phyloP scores from a whole-genome alignment of 2,329 filamentous ascomycete genomes.

The Lasiodiplodia sp. region DNA sequence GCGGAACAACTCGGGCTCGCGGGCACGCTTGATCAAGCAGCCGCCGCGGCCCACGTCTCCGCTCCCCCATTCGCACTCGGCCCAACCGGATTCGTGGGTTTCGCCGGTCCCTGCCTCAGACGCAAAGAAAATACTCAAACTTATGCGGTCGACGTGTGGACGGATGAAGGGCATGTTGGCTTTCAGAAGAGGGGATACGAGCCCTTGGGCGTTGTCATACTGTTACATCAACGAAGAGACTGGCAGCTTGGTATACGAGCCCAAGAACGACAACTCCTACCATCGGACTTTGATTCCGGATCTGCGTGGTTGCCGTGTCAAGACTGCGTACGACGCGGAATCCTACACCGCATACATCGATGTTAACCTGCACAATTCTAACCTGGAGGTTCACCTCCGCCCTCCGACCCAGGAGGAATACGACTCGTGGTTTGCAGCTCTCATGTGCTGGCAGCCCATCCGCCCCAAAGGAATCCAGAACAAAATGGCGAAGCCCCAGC shows the following conservation, averaged over 20 bases:
- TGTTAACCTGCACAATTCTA: constrained; percentile 61
- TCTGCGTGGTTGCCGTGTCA: constrained; percentile 75
- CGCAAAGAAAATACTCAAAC: constrained; percentile 72
- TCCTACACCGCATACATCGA: constrained; percentile 59
- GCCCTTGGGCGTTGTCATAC: constrained; percentile 73
- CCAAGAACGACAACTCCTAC: constrained; percentile 69
- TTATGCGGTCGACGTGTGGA: constrained; percentile 81
- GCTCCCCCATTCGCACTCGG: constrained; percentile 38
- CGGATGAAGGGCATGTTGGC: constrained; percentile 81
- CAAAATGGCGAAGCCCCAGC: constrained; percentile 60
- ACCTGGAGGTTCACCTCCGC: constrained; percentile 69
- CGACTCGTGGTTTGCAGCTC: constrained; percentile 80
- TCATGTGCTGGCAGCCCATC: constrained; percentile 83
- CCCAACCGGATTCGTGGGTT: constrained; percentile 45
- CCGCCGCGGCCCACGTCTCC: constrained; percentile 37
- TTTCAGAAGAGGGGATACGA: constrained; percentile 69
- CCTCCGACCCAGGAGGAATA: constrained; percentile 71
- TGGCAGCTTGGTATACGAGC: constrained; percentile 77
- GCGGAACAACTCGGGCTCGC: constrained; percentile 38
- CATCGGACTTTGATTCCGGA: constrained; percentile 75
- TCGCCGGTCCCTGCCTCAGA: constrained; percentile 65
- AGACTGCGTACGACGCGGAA: constrained; percentile 57
- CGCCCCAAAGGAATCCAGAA: constrained; percentile 64
- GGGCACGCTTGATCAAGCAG: constrained; percentile 43
- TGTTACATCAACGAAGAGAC: constrained; percentile 80